Evolutionary conservation across 2,329 filamentous ascomycete species (phyloP).

Genomic region (Capronia americana): DNA sequence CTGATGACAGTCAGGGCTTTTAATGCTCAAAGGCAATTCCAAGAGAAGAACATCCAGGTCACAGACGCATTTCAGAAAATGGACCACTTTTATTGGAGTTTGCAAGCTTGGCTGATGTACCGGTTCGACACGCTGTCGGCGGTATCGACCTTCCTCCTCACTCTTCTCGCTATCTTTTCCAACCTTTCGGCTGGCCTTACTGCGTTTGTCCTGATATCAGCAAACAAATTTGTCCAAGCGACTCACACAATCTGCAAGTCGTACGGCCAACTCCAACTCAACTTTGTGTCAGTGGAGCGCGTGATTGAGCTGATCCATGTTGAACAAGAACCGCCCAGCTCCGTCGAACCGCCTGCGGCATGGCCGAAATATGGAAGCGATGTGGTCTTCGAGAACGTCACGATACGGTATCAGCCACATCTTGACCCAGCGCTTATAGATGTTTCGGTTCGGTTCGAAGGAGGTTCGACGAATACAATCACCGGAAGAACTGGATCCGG

Average conservation of each 20-base stretch:
- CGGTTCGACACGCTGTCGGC: constrained; percentile 77
- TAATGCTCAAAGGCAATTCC: constrained; percentile 77
- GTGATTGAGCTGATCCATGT: constrained; percentile 81
- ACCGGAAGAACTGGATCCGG: constrained; percentile 81
- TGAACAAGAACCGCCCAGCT: constrained; percentile 74
- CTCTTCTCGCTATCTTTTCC: constrained; percentile 74
- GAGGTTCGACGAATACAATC: constrained; percentile 77
- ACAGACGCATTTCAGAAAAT: constrained; percentile 92
- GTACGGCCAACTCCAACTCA: constrained; percentile 87
- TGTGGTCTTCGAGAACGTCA: constrained; percentile 77
- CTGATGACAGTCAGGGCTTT: constrained; percentile 87
- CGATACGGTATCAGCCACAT: constrained; percentile 78
- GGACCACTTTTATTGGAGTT: constrained; percentile 93
- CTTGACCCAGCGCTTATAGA: constrained; percentile 74
- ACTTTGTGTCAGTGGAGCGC: constrained; percentile 88
- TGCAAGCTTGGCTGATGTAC: constrained; percentile 84
- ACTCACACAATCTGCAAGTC: constrained; percentile 77
- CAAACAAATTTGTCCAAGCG: constrained; percentile 66
- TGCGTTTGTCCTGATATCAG: constrained; percentile 80
- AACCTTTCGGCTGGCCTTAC: constrained; percentile 78
- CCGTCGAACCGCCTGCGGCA: constrained; percentile 70
- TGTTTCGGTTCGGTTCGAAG: constrained; percentile 75
- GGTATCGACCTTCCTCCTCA: constrained; percentile 74
- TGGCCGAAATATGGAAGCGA: constrained; percentile 78
- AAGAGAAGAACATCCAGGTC: constrained; percentile 77